Evolutionary conservation across 441 rosid genomes (phyloP), one percentile per base, ranked within the genome.

Genomic region (Adansonia grandidieri): DNA sequence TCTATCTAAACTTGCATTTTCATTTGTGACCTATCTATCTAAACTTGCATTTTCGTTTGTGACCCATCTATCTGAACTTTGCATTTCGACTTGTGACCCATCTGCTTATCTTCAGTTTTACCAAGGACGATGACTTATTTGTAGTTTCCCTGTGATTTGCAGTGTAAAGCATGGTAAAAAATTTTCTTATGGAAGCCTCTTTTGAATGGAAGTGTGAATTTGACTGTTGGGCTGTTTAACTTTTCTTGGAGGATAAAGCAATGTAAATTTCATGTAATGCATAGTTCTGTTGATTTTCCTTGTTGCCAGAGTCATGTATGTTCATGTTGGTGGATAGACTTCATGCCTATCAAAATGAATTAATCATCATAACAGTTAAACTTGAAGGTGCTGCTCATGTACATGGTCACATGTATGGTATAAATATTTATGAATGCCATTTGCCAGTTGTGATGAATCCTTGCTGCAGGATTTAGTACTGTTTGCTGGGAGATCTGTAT

Each of bases 381-480:
- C 22, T 17, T 6, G 40, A 72, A 42, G 75, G 9, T n/a, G 24
- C 32, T 5, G 19, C 32, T 51, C n/a, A 53, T 71, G 60, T n/a
- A 14, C 13, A 28, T 71, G 14, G 40, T 17, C 56, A 20, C 73
- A 5, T 68, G 32, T 17, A 67, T 45, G 72, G 72, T 47, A 68
- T 47, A 47, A 20, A 20, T 68, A 19, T n/a, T 73, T 42, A 5
- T 40, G 51, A 19, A 57, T 73, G 54, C 37, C 40, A 57, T 57
- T 57, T 14, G 1, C 10, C 9, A n/a, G 42, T 56, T 53, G 11
- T 24, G 57, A 14, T 67, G 64, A 78, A 24, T 51, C 19, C 51
- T 56, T n/a, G 61, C 37, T 7, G 11, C 14, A n/a, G 70, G 74
- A 63, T 69, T 15, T 66, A 5, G 10, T 78, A 50, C 42, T 75